phyloP scores from a whole-genome alignment of 352 stramenopile species.

The Phytophthora pinifolia region DNA sequence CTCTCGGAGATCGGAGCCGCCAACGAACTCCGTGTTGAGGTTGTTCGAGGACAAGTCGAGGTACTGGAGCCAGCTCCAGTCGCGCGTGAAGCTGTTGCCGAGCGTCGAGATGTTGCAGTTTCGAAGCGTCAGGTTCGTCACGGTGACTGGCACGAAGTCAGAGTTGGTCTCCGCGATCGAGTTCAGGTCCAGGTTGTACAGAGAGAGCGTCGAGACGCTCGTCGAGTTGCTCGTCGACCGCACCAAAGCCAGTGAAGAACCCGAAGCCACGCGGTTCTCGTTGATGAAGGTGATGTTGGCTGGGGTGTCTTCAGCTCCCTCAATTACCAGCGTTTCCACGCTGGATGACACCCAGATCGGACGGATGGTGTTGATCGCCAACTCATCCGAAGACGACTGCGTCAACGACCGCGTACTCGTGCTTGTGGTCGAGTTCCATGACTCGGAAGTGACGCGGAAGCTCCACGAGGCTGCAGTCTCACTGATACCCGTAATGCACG shows the following conservation, averaged over 20 bases:
- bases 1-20: conserved; percentile 20
- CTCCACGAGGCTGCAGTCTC: conserved; percentile 25
- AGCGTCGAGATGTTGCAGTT: conserved; percentile 53
- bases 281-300: conserved; percentile 28
- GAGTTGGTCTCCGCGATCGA: conserved; percentile 22
- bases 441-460: conserved; percentile 30
- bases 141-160: conserved; percentile 34
- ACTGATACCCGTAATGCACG: conserved; percentile 37
- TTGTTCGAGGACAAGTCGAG: conserved; percentile 46
- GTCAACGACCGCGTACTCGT: conserved; percentile 20
- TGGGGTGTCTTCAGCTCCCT: conserved; percentile 15
- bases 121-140: conserved; percentile 40
- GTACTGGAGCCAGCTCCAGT: conserved; percentile 28
- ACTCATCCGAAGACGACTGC: conserved; percentile 24
- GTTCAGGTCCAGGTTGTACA: conserved; percentile 39
- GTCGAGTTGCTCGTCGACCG: conserved; percentile 23
- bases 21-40: conserved; percentile 30
- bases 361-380: conserved; percentile 31
- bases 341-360: conserved; percentile 35
- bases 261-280: conserved; percentile 27
- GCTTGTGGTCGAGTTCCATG: conserved; percentile 12
- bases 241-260: conserved; percentile 25
- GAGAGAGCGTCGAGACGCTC: conserved; percentile 31
- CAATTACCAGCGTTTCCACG: conserved; percentile 30
- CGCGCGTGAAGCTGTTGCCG: conserved; percentile 28